A percentile compares a stretch with the other conserved stretches of the same genome.
Conservation (phyloP, 129 eudicot species). For the Cynara cardunculus region DNA sequence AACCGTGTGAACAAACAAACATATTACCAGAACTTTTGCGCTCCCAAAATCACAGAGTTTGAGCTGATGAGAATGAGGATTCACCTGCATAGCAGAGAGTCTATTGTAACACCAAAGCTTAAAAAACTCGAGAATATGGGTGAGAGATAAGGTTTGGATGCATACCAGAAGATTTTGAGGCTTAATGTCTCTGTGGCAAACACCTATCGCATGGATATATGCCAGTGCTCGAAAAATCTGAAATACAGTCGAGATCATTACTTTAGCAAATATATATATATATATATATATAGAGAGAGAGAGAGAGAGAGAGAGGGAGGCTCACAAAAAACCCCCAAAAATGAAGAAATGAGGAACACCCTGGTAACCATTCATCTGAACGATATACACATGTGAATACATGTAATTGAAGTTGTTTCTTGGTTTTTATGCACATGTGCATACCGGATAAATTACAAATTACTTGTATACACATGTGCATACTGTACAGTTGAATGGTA, state of each 20-base stretch:
- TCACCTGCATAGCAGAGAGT: conserved; percentile 37
- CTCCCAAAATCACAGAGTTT: conserved; percentile 69
- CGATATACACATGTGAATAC: too few species aligned
- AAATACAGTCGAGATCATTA: background rate
- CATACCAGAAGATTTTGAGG: conserved; percentile 67
- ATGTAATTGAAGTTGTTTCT: too few species aligned
- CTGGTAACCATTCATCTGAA: too few species aligned
- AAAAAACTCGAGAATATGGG: background rate
- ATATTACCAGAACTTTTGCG: conserved; percentile 61
- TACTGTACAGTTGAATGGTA: too few species aligned
- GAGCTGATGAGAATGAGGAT: conserved; percentile 67
- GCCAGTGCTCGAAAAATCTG: conserved; percentile 67
- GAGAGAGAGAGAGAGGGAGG: too few species aligned
- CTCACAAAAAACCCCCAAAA: too few species aligned
- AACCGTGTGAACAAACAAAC: background rate
- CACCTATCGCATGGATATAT: conserved; percentile 60
- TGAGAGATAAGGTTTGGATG: background rate
- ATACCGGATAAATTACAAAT: too few species aligned
- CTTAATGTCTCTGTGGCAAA: conserved; percentile 67
- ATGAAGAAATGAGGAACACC: too few species aligned
- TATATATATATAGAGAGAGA: too few species aligned
- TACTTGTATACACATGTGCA: too few species aligned
- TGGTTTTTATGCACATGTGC: too few species aligned
- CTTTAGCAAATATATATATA: background rate
- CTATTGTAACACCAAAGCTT: background rate